Percentiles rank a stretch among this genome's conserved stretches.
These are phyloP conservation scores for Monilinia laxa DNA, from an alignment of 2,329 filamentous ascomycete genomes.

Conservation along the genomic window DNA sequence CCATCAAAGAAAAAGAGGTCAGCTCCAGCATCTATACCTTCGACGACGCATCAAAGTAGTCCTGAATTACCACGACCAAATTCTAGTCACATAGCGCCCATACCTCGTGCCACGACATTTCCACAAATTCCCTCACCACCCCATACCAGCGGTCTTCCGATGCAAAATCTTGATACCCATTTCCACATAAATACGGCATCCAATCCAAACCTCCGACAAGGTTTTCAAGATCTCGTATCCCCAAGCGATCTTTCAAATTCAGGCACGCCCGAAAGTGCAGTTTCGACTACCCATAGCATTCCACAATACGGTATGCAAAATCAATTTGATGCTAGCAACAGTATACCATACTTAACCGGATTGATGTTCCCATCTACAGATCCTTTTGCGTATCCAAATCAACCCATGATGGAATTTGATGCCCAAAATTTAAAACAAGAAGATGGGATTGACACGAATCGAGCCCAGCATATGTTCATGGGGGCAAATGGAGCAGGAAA, in stretches of 20 bases:
- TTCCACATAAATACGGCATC: slow-evolving; percentile 33
- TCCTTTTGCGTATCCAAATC: slow-evolving; percentile 74
- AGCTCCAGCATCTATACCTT: slow-evolving; percentile 48
- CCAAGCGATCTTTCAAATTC: slow-evolving; percentile 33
- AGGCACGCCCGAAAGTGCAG: slow-evolving; percentile 36
- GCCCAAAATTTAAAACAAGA: slow-evolving; percentile 40
- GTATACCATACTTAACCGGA: slow-evolving; percentile 66
- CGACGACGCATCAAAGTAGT: slow-evolving; percentile 35
- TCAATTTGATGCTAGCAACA: slow-evolving; percentile 40
- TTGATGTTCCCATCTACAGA: slow-evolving; percentile 81
- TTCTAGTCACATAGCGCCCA: slow-evolving; percentile 19
- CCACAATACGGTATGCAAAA: slow-evolving; percentile 34
- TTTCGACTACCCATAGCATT: slow-evolving; percentile 27
- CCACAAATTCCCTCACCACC: slow-evolving; percentile 35
- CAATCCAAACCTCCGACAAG: slow-evolving; percentile 36
- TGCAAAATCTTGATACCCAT: slow-evolving; percentile 25
- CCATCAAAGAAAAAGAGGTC: slow-evolving; percentile 55
- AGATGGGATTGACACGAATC: slow-evolving; percentile 17
- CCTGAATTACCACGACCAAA: slow-evolving; percentile 28
- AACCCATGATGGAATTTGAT: slow-evolving; percentile 64
- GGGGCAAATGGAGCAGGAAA: slow-evolving; percentile 30
- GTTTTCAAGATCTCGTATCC: slow-evolving; percentile 35
- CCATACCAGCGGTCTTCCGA: slow-evolving; percentile 30
- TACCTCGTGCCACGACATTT: slow-evolving; percentile 35
- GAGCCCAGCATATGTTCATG: slow-evolving; percentile 34